Conservation (phyloP, 2,329 filamentous ascomycete species). For the Aureobasidium sp. region DNA sequence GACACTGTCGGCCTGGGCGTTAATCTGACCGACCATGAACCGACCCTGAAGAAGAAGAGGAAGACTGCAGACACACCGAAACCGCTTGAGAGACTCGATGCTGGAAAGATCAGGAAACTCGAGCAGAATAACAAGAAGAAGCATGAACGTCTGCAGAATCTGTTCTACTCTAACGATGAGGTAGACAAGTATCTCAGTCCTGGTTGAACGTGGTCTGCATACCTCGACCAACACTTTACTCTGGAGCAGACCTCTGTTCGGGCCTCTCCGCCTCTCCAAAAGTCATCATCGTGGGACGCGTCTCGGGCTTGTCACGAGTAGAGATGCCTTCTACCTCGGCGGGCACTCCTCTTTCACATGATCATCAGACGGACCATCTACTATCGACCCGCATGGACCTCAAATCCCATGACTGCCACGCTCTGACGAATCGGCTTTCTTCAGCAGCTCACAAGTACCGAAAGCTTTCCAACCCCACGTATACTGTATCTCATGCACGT, state of each 20-base stretch:
- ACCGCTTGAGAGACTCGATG: conserved; percentile 48
- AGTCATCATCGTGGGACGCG: neutral
- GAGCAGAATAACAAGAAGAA: conserved; percentile 49
- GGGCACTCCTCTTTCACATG: neutral
- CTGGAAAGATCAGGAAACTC: conserved; percentile 60
- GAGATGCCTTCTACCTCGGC: neutral
- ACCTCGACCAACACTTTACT: neutral
- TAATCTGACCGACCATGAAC: conserved; percentile 15
- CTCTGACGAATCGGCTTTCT: neutral
- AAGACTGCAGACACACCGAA: neutral
- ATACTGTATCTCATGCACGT: neutral
- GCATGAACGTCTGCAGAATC: conserved; percentile 49
- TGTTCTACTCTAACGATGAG: conserved; percentile 71
- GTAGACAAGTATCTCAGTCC: conserved; percentile 64
- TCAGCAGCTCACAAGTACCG: neutral
- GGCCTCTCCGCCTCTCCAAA: neutral
- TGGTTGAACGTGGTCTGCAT: neutral
- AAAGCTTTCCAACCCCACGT: neutral
- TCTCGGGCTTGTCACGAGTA: neutral
- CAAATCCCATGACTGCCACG: neutral
- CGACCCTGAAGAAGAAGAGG: conserved; percentile 9
- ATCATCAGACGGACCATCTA: neutral
- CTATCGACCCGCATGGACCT: neutral
- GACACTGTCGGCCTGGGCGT: conserved; percentile 67
- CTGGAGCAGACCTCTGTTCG: neutral